phyloP scores from a whole-genome alignment of 768 basidiomycete genomes.

The Termitomyces sp. region DNA sequence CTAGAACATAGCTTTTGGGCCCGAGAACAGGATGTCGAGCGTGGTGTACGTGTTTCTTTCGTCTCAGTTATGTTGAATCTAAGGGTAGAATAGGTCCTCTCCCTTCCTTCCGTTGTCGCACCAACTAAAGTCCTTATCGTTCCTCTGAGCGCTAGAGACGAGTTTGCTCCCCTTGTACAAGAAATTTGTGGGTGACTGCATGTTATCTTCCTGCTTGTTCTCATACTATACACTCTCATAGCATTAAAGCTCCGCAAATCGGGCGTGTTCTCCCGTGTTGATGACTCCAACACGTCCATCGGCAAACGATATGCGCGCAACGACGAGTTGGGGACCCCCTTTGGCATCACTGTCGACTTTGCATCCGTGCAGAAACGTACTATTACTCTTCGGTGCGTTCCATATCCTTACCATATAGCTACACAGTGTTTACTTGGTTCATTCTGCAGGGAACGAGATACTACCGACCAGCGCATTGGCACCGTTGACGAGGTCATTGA shows the following conservation, averaged over 20 bases:
- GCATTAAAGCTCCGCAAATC: constrained; percentile 83
- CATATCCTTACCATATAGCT: not conserved
- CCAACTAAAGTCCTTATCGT: constrained; percentile 98
- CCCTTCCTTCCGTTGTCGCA: constrained; percentile 83
- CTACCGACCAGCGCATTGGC: constrained; percentile 90
- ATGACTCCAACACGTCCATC: constrained; percentile 92
- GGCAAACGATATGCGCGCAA: constrained; percentile 97
- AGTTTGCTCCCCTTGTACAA: constrained; percentile 76
- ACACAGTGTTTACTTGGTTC: not conserved
- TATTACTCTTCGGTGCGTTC: constrained; percentile 83
- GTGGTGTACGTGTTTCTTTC: constrained; percentile 57
- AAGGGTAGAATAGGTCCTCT: constrained; percentile 62
- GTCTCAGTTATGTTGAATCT: not conserved
- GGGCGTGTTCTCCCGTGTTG: constrained; percentile 89
- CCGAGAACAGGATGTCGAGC: constrained; percentile 86
- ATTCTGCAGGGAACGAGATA: constrained; percentile 81
- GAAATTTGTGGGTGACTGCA: constrained; percentile 76
- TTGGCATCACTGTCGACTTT: constrained; percentile 94
- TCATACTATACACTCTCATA: constrained; percentile 24
- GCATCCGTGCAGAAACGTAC: constrained; percentile 89
- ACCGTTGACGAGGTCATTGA: constrained; percentile 82
- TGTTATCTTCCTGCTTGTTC: not conserved
- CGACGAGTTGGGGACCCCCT: constrained; percentile 98
- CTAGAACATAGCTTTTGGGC: constrained; percentile 97
- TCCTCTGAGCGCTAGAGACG: constrained; percentile 81